A percentile compares a stretch with the other conserved stretches of the same genome.
Conservation (phyloP, 306 rosid genomes). For the Corylus avellana region DNA sequence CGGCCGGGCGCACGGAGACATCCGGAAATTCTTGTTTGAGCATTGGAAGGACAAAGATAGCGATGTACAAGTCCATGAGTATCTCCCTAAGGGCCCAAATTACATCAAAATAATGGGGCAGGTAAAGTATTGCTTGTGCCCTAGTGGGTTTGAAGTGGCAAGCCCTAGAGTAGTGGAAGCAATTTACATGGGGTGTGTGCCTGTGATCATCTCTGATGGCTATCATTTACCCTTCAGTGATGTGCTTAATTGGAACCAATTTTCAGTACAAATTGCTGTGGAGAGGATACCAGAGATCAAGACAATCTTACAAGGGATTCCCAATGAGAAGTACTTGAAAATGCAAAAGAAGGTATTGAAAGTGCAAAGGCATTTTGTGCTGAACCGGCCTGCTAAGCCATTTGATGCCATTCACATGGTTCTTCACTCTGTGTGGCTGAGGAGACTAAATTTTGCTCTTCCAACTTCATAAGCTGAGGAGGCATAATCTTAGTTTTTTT, state of each 20-base stretch:
- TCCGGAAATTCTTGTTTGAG: conserved; percentile 45
- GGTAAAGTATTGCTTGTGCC: conserved; percentile 76
- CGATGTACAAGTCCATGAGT: conserved; percentile 64
- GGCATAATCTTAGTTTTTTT: neutral
- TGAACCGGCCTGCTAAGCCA: conserved; percentile 64
- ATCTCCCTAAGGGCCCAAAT: conserved; percentile 45
- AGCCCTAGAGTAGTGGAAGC: conserved; percentile 86
- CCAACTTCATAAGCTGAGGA: conserved; percentile 3
- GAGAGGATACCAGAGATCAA: conserved; percentile 55
- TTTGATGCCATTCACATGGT: conserved; percentile 76
- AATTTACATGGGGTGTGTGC: conserved; percentile 66
- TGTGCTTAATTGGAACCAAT: conserved; percentile 69
- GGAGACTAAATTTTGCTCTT: conserved; percentile 48
- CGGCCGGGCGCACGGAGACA: conserved; percentile 62
- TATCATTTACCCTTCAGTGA: conserved; percentile 75
- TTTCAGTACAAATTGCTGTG: conserved; percentile 56
- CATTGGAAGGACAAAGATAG: conserved; percentile 67
- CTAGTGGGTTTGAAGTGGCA: conserved; percentile 83
- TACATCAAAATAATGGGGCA: conserved; percentile 59
- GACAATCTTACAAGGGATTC: conserved; percentile 43
- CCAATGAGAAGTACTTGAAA: conserved; percentile 42
- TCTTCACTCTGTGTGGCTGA: conserved; percentile 76
- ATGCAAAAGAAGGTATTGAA: conserved; percentile 44
- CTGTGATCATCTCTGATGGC: conserved; percentile 55
- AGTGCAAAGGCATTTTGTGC: conserved; percentile 58